phyloP scores from a whole-genome alignment of 2,329 filamentous ascomycete genomes.

The Reticulascus tulasneorum region DNA sequence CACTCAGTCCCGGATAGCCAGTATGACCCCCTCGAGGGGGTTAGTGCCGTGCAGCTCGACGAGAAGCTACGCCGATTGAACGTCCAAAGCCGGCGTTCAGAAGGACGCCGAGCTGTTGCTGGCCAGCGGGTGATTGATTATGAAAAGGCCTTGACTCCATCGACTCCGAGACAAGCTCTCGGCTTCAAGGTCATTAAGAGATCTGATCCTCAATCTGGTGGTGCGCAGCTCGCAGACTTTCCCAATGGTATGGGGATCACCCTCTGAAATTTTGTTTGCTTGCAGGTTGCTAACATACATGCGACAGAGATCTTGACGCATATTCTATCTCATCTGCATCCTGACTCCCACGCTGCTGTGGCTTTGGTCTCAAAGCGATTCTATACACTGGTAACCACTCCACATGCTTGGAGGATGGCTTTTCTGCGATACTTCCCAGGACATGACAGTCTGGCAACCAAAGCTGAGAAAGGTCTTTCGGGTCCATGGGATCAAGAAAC shows the following conservation, averaged over 20 bases:
- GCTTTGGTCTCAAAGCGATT: constrained; percentile 86
- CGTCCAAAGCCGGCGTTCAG: constrained; percentile 22
- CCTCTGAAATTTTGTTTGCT: constrained; percentile 9
- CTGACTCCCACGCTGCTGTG: constrained; percentile 75
- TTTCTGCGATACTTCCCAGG: constrained; percentile 90
- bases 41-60: constrained; percentile 42
- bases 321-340: constrained; percentile 83
- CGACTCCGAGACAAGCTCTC: constrained; percentile 41
- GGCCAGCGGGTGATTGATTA: constrained; percentile 57
- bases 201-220: constrained; percentile 30
- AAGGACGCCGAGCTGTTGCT: constrained; percentile 27
- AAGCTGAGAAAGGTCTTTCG: constrained; percentile 27
- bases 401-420: constrained; percentile 89
- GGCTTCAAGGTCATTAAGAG: constrained; percentile 55
- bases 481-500: constrained; percentile 41
- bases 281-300: constrained; percentile 5
- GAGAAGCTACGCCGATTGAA: constrained; percentile 52
- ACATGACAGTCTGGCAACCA: constrained; percentile 51
- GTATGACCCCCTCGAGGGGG: constrained; percentile 23
- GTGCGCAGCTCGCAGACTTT: constrained; percentile 52
- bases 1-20: constrained; percentile 25
- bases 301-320: constrained; percentile 82
- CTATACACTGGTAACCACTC: constrained; percentile 80
- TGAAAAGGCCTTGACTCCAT: constrained; percentile 53
- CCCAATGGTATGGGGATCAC: constrained; percentile 68